Base-by-base conservation (phyloP, 257 asterid genomes). In the Cordia subcordata region DNA sequence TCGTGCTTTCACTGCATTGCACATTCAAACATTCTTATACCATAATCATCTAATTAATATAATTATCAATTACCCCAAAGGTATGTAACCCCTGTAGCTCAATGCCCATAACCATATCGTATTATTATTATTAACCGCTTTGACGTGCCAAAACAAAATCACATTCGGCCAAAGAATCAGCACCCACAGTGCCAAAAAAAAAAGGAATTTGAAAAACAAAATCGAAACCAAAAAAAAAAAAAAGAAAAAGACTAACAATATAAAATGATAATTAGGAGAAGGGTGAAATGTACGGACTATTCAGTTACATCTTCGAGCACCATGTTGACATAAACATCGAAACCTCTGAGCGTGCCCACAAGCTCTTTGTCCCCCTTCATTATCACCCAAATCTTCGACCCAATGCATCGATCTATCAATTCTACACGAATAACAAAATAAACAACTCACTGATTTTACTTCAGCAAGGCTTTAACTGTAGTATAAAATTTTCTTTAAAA, bases 281-380 rank as follows among this genome's bases (percentile, higher is more conserved):
- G 21, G 54, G 16, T 33, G 12, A 13, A 52, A 10, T 20, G 8
- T 15, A 77, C 94, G 53, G 68, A 85, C 96, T 80, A 82, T 63
- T 87, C 96, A 33, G 94, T 87, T 32, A 87, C 96, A 57, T 87
- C 96, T 70, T 87, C 96, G 40, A 87, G 79, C 65, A 87, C 96
- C 96, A 87, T 85, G 66, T 87, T 87, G 63, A 87, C 96, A 67
- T 84, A 87, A 59, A 85, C 94, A 60, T 87, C 96, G 60, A 87
- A 87, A 38, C 96, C 91, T 64, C 81, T 78, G 57, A 87, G 94
- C 17, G 94, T 87, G 49, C 96, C 96, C 17, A 87, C 96, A 53
- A 87, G 77, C 65, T 85, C 96, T 71, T 87, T 87, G 64, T 85
- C 94, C n/a, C 96, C 96, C 70, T 87, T 87, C 96, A 87, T 87